phyloP scores from a whole-genome alignment of 768 basidiomycete genomes.

The Pleurotus tuber-regium region DNA sequence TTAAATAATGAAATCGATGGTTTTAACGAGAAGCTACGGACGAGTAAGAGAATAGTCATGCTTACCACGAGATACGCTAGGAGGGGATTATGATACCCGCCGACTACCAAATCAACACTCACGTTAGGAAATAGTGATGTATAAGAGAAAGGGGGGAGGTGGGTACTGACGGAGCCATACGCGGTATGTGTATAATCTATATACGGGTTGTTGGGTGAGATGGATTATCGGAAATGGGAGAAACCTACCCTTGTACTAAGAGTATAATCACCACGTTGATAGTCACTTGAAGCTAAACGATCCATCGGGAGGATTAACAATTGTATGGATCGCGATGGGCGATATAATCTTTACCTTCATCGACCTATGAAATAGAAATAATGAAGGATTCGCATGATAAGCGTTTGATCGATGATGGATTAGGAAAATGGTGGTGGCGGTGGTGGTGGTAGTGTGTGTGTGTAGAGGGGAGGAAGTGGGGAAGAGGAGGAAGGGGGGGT shows the following conservation, averaged over 20 bases:
- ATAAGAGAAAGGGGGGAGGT: not conserved
- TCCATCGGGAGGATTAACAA: not conserved
- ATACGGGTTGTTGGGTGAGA: not conserved
- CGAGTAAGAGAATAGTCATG: not conserved
- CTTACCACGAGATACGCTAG: conserved; percentile 1
- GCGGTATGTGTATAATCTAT: conserved; percentile 4
- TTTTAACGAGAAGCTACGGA: too few species aligned
- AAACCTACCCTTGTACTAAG: conserved; percentile 23
- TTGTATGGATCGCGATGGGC: not conserved
- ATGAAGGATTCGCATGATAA: not conserved
- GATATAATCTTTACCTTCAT: not conserved
- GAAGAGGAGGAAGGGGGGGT: conserved; percentile 1
- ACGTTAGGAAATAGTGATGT: not conserved
- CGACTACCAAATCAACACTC: not conserved
- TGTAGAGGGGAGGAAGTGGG: not conserved
- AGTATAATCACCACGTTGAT: conserved; percentile 25
- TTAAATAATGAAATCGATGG: not conserved
- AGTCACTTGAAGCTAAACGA: conserved; percentile 25
- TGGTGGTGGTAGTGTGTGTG: not conserved
- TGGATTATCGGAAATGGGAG: not conserved
- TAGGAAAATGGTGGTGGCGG: not conserved
- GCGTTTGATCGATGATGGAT: not conserved
- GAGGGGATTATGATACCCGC: conserved; percentile 2
- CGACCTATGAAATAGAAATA: not conserved
- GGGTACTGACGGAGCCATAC: conserved; percentile 5